Evolutionary conservation across 2,329 filamentous ascomycete genomes (phyloP).

Genomic region (Colletotrichum liriopes): DNA sequence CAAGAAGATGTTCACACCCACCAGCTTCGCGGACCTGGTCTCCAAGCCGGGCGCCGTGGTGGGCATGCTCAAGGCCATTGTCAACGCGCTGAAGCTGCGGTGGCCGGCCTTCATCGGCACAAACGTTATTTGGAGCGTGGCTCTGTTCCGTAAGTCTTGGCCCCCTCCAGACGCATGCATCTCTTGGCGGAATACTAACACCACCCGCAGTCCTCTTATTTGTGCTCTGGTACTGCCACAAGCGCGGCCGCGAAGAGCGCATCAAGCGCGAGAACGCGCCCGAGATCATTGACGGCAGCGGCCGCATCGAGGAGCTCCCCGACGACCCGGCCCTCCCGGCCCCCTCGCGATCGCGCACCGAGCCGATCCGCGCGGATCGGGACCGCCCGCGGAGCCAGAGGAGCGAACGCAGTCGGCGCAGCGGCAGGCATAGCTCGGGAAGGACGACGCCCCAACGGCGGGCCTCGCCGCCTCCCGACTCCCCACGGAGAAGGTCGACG

Average conservation of each 20-base stretch:
- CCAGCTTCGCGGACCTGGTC: slow-evolving; percentile 83
- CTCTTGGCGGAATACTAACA: slow-evolving; percentile 28
- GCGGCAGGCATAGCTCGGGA: slow-evolving; percentile 33
- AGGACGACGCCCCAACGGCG: slow-evolving; percentile 27
- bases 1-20: slow-evolving; percentile 78
- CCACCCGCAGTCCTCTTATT: slow-evolving; percentile 81
- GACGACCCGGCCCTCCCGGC: slow-evolving; percentile 63
- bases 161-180: not conserved
- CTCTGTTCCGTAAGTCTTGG: slow-evolving; percentile 80
- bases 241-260: slow-evolving; percentile 89
- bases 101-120: slow-evolving; percentile 95
- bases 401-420: slow-evolving; percentile 44
- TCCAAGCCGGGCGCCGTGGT: slow-evolving; percentile 91
- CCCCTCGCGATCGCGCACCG: slow-evolving; percentile 44
- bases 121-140: slow-evolving; percentile 90
- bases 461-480: slow-evolving; percentile 22
- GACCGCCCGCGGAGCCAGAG: slow-evolving; percentile 35
- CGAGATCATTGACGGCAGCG: slow-evolving; percentile 54
- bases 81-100: slow-evolving; percentile 87
- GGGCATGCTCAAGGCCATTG: slow-evolving; percentile 88
- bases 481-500: slow-evolving; percentile 27
- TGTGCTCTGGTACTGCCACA: slow-evolving; percentile 98
- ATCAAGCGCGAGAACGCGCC: slow-evolving; percentile 73
- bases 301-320: slow-evolving; percentile 65
- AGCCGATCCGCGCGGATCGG: slow-evolving; percentile 26